A percentile compares a stretch with the other conserved stretches of the same genome.
These are phyloP conservation scores for Pseudogymnoascus sp. DNA, from an alignment of 2,329 filamentous ascomycete genomes.

Conservation along the genomic window DNA sequence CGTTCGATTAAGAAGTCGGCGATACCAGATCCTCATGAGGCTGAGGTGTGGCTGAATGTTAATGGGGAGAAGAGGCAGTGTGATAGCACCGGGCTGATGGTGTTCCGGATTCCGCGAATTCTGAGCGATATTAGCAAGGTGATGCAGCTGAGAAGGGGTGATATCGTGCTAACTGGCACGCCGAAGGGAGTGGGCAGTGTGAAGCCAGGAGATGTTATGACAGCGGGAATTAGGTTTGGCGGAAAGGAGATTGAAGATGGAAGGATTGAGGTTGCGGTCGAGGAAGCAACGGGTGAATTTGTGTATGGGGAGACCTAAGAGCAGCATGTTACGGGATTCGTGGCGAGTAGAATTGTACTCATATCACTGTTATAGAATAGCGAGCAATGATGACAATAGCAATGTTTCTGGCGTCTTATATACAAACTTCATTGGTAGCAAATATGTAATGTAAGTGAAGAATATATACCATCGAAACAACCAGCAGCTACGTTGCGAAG, in stretches of 20 bases:
- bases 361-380: conserved; percentile 7
- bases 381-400: background rate
- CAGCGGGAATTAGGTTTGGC: conserved; percentile 67
- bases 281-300: conserved; percentile 42
- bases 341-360: background rate
- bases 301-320: background rate
- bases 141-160: conserved; percentile 86
- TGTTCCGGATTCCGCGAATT: conserved; percentile 81
- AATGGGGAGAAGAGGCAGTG: conserved; percentile 71
- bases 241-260: conserved; percentile 81
- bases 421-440: background rate
- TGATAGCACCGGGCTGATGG: conserved; percentile 88
- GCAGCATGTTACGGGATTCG: background rate
- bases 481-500: background rate
- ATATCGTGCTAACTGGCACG: conserved; percentile 92
- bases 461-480: background rate
- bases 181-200: conserved; percentile 91
- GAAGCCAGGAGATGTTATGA: conserved; percentile 77
- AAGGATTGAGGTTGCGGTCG: conserved; percentile 72
- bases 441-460: conserved; percentile 1
- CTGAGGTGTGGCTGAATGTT: conserved; percentile 77
- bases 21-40: conserved; percentile 81
- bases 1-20: conserved; percentile 68
- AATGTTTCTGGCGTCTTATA: background rate
- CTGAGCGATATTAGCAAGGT: conserved; percentile 88